These are phyloP conservation scores for Botryobasidium botryosum DNA, from an alignment of 768 basidiomycete species.

Conservation along the genomic window DNA sequence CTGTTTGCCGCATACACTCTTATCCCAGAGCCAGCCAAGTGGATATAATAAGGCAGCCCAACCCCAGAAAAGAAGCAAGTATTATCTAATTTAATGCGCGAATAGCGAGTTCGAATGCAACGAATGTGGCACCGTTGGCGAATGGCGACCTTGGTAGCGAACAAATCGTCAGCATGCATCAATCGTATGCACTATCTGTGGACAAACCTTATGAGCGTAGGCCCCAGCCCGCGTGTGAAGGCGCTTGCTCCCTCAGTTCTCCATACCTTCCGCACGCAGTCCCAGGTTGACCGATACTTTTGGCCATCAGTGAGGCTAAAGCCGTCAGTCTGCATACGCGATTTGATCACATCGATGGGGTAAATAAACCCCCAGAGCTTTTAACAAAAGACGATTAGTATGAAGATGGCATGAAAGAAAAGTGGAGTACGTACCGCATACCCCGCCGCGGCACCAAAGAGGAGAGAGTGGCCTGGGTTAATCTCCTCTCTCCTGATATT, in stretches of 20 bases:
- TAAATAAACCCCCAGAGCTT: constrained; percentile 82
- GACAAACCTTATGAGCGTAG: constrained; percentile 90
- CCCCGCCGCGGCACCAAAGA: constrained; percentile 84
- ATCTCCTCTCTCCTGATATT: constrained; percentile 62
- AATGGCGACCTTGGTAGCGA: constrained; percentile 56
- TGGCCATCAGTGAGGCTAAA: constrained; percentile 58
- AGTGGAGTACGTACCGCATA: constrained; percentile 47
- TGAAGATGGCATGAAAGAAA: constrained; percentile 2
- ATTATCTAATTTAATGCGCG: constrained; percentile 28
- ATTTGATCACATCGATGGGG: constrained; percentile 93
- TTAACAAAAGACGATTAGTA: constrained; percentile 9
- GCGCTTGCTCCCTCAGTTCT: constrained; percentile 65
- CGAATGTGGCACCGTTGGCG: constrained; percentile 92
- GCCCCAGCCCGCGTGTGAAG: constrained; percentile 81
- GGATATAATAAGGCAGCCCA: too few relatives aligned
- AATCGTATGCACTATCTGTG: too few relatives aligned
- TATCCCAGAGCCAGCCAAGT: too few relatives aligned
- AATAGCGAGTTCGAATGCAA: constrained; percentile 88
- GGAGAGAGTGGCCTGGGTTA: constrained; percentile 53
- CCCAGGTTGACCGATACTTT: constrained; percentile 66
- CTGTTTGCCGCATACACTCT: too few relatives aligned
- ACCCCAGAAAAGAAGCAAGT: too few relatives aligned
- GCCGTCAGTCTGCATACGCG: constrained; percentile 88
- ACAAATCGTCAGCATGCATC: constrained; percentile 6
- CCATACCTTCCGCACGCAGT: constrained; percentile 75